phyloP scores from a whole-genome alignment of 2,329 filamentous ascomycete species.

The Pyrenophora teres region DNA sequence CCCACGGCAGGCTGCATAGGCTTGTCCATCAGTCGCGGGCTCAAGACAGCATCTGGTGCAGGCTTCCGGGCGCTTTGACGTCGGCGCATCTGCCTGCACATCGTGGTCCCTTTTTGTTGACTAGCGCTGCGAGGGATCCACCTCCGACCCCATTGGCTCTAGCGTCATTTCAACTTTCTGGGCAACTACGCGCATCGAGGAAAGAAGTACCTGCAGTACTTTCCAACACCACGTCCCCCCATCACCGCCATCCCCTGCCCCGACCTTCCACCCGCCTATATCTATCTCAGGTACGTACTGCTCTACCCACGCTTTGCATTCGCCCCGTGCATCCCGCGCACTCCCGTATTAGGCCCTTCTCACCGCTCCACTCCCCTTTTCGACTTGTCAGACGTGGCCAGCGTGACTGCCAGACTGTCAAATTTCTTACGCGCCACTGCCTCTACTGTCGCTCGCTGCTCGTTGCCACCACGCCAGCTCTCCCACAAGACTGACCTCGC shows the following conservation, averaged over 20 bases:
- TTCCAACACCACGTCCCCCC: conserved; percentile 38
- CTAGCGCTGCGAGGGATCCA: conserved; percentile 25
- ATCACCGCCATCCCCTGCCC: conserved; percentile 37
- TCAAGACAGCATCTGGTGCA: conserved; percentile 8
- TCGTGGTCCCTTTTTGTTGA: conserved; percentile 19
- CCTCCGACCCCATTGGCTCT: conserved; percentile 27
- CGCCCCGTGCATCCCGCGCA: conserved; percentile 26
- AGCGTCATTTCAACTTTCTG: conserved; percentile 35
- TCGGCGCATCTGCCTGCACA: conserved; percentile 27
- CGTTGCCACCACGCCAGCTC: conserved; percentile 17
- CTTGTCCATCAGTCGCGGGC: conserved; percentile 1
- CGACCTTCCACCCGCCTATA: conserved; percentile 25
- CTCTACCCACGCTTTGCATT: conserved; percentile 16
- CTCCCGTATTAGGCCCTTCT: conserved; percentile 28
- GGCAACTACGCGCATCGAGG: conserved; percentile 40
- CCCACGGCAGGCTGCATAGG: conserved; percentile 11
- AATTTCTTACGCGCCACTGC: conserved; percentile 28
- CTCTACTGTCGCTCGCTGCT: conserved; percentile 9
- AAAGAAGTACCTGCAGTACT: conserved; percentile 45
- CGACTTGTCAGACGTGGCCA: conserved; percentile 34
- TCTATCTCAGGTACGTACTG: conserved; percentile 41
- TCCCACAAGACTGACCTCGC: conserved; percentile 36
- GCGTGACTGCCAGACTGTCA: conserved; percentile 33
- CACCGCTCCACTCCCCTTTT: conserved; percentile 46
- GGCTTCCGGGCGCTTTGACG: conserved; percentile 17